phyloP scores from a whole-genome alignment of 2,329 filamentous ascomycete species.

The Sporothrix schenckii region DNA sequence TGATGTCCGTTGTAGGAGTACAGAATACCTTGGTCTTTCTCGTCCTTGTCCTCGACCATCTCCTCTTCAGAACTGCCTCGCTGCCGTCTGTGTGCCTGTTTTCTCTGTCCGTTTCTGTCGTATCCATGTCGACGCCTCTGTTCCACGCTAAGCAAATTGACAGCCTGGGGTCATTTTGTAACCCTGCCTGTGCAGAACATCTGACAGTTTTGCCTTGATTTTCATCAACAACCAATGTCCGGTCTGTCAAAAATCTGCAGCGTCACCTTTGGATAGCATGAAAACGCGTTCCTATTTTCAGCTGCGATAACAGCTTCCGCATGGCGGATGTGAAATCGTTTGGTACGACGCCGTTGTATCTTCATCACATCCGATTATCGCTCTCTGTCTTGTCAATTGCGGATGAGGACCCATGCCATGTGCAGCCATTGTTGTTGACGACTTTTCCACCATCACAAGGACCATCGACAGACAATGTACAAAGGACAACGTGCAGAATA shows the following conservation, averaged over 20 bases:
- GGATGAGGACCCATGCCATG: conserved; percentile 3
- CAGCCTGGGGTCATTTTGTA: background rate
- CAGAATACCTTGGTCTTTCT: too few species aligned
- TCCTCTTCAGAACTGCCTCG: background rate
- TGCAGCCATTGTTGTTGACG: background rate
- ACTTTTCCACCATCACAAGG: conserved; percentile 7
- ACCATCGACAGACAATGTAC: background rate
- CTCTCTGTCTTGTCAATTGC: background rate
- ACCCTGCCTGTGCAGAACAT: background rate
- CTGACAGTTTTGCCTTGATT: background rate
- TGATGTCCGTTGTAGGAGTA: too few species aligned
- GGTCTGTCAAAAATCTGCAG: background rate
- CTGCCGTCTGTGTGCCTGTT: background rate
- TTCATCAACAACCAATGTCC: background rate
- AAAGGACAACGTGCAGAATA: too few species aligned
- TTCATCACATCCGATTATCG: conserved; percentile 24
- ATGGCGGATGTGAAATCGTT: background rate
- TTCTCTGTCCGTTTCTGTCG: background rate
- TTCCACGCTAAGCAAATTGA: conserved; percentile 18
- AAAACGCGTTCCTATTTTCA: conserved; percentile 18
- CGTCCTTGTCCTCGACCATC: too few species aligned
- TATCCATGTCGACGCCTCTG: conserved; percentile 15
- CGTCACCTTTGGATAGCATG: conserved; percentile 3
- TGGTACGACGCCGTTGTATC: conserved; percentile 8
- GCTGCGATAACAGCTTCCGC: background rate